A percentile compares a stretch with the other conserved stretches of the same genome.
These are phyloP conservation scores for Hymenoscyphus occultus DNA, from an alignment of 2,329 filamentous ascomycete species.

Conservation along the genomic window DNA sequence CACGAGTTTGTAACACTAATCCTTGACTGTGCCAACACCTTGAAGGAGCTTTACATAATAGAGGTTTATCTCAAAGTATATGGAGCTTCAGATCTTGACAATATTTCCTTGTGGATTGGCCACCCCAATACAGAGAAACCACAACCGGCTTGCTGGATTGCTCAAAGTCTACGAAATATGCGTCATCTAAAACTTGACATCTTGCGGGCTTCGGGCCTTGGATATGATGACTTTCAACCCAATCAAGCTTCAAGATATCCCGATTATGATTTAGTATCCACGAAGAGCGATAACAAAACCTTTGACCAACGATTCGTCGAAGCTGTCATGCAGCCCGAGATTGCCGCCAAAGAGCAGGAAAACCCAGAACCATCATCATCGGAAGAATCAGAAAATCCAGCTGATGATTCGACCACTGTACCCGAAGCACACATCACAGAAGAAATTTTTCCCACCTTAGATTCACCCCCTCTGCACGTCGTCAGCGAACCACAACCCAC, in stretches of 20 bases:
- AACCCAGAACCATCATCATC: not conserved
- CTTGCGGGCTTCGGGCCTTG: constrained; percentile 34
- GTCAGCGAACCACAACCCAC: not conserved
- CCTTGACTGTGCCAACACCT: constrained; percentile 26
- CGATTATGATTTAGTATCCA: constrained; percentile 33
- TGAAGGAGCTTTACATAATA: constrained; percentile 36
- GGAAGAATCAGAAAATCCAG: not conserved
- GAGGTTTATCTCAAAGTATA: constrained; percentile 36
- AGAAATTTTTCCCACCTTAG: not conserved
- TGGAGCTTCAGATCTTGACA: constrained; percentile 17
- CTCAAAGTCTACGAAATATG: constrained; percentile 30
- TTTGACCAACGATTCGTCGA: constrained; percentile 38
- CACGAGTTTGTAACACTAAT: constrained; percentile 29
- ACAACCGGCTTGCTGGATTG: constrained; percentile 29
- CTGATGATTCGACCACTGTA: not conserved
- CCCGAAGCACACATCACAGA: not conserved
- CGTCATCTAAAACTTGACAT: constrained; percentile 29
- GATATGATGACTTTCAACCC: constrained; percentile 35
- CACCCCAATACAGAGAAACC: constrained; percentile 18
- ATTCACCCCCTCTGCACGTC: not conserved
- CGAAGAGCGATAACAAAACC: constrained; percentile 22
- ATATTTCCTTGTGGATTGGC: constrained; percentile 35
- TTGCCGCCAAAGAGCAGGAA: not conserved
- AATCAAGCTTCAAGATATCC: constrained; percentile 17
- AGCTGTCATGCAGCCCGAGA: constrained; percentile 26